Conservation (phyloP, 768 basidiomycete genomes). For the Phallus indusiatus region DNA sequence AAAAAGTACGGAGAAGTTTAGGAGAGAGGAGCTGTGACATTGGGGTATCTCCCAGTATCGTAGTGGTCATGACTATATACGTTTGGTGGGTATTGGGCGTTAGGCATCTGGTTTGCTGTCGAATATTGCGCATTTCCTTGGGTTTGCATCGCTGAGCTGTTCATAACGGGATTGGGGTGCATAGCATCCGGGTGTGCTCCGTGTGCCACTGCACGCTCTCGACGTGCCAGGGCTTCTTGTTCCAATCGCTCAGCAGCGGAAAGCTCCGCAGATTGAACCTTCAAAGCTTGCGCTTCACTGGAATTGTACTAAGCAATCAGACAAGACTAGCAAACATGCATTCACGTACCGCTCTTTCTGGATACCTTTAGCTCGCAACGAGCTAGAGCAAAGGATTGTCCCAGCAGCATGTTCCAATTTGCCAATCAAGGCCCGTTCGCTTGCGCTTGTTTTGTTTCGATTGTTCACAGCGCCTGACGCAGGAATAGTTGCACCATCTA, state of each 20-base stretch:
- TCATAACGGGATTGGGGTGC: background rate
- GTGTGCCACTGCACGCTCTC: background rate
- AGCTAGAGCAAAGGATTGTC: slow-evolving; percentile 33
- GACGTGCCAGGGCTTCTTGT: background rate
- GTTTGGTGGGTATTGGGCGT: background rate
- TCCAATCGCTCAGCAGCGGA: background rate
- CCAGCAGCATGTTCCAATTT: slow-evolving; percentile 42
- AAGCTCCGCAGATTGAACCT: background rate
- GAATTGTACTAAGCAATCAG: background rate
- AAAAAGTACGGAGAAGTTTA: background rate
- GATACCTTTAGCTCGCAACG: slow-evolving; percentile 38
- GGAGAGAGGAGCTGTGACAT: background rate
- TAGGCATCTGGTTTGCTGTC: background rate
- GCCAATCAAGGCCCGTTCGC: slow-evolving; percentile 29
- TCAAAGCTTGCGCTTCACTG: background rate
- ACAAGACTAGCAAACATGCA: background rate
- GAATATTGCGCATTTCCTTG: no score
- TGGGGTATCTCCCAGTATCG: background rate
- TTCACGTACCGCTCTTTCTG: slow-evolving; percentile 37
- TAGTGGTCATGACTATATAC: background rate
- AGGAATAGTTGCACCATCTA: background rate
- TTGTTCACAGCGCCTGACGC: background rate
- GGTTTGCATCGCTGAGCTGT: background rate
- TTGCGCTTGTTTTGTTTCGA: background rate
- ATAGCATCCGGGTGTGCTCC: background rate